Percentiles rank a stretch among this genome's conserved stretches.
These are phyloP conservation scores for Apiospora pterosperma DNA, from an alignment of 2,329 filamentous ascomycete species.

Conservation along the genomic window DNA sequence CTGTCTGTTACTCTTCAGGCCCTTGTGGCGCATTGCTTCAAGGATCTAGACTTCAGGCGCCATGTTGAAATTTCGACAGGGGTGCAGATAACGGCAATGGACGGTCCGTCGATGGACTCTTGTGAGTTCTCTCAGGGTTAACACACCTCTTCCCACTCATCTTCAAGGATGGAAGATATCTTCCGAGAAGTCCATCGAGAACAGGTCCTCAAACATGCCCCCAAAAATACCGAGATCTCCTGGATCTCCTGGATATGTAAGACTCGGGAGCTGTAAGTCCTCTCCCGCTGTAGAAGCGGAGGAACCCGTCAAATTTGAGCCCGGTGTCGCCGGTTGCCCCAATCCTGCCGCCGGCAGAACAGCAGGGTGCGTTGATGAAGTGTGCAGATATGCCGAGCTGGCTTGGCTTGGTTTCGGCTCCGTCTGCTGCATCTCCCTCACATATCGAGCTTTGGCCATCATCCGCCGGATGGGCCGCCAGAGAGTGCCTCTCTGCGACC, in stretches of 20 bases:
- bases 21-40: neutral
- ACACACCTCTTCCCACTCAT: neutral
- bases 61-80: neutral
- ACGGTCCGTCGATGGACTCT: neutral
- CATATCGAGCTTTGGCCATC: constrained; percentile 14
- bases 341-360: neutral
- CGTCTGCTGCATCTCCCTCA: constrained; percentile 11
- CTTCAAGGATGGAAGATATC: neutral
- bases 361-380: neutral
- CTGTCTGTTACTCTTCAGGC: neutral
- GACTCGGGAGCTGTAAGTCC: neutral
- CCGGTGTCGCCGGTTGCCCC: too few species aligned
- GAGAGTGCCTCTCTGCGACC: constrained; percentile 9
- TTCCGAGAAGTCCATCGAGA: neutral
- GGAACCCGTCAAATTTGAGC: neutral
- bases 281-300: neutral
- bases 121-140: too few species aligned
- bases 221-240: neutral
- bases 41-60: too few species aligned
- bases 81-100: neutral
- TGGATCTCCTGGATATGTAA: neutral
- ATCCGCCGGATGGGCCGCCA: constrained; percentile 11
- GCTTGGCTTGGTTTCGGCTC: neutral
- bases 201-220: neutral
- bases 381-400: neutral